Conservation (phyloP, 2,329 filamentous ascomycete species). For the Diplodia mutila region DNA sequence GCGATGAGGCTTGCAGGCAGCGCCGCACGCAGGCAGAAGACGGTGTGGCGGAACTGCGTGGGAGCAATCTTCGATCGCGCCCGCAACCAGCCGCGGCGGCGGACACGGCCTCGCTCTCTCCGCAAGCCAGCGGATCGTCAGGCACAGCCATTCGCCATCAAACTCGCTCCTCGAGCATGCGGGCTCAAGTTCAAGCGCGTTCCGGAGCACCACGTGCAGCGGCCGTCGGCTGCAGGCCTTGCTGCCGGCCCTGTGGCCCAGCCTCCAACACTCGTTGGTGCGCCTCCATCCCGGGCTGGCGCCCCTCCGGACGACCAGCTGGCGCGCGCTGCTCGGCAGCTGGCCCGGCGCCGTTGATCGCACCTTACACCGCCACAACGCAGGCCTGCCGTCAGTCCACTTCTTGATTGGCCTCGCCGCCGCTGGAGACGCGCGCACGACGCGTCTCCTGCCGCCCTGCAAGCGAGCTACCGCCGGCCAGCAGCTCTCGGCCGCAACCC, state of each 20-base stretch:
- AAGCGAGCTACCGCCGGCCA: background rate
- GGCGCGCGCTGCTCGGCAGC: slow-evolving; percentile 6
- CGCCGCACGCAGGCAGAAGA: background rate
- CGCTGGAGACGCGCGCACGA: slow-evolving; percentile 17
- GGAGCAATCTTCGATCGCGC: slow-evolving; percentile 1
- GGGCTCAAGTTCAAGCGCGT: background rate
- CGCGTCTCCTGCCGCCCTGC: slow-evolving; percentile 5
- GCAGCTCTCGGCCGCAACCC: background rate
- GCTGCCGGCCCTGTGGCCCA: no score
- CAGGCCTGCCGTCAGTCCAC: background rate
- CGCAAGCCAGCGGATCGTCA: background rate
- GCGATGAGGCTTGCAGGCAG: background rate
- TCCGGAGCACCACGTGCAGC: background rate
- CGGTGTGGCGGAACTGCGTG: background rate
- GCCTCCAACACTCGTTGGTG: background rate
- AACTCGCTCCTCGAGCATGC: background rate
- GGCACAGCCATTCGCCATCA: background rate
- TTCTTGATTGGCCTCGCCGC: background rate
- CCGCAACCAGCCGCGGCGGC: background rate
- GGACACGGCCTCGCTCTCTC: background rate
- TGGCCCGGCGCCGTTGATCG: background rate
- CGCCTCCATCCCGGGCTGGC: background rate
- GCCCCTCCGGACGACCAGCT: background rate
- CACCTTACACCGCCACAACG: background rate
- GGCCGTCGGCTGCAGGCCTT: no score